Evolutionary conservation across 2,329 filamentous ascomycete genomes (phyloP).

Genomic region (Sclerotinia subarctica): DNA sequence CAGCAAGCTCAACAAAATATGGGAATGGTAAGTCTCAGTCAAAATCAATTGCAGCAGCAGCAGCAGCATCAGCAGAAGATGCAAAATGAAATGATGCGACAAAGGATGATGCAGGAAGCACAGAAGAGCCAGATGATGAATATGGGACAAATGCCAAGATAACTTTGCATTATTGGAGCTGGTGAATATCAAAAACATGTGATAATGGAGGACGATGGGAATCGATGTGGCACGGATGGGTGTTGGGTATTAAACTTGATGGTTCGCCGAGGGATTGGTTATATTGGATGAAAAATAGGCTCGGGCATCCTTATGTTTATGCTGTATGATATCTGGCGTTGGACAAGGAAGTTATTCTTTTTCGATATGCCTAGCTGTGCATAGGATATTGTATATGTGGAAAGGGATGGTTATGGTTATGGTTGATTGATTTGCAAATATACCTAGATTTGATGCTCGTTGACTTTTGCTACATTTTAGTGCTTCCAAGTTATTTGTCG

Average conservation of each 20-base stretch:
- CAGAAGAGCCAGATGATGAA: constrained; percentile 26
- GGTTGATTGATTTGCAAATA: background rate
- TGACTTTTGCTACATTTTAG: background rate
- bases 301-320: background rate
- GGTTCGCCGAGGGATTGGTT: background rate
- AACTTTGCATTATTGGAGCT: background rate
- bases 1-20: constrained; percentile 23
- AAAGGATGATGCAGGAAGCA: constrained; percentile 34
- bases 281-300: background rate
- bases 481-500: background rate
- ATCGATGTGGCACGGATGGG: constrained; percentile 2
- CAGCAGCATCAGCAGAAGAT: constrained; percentile 31
- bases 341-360: background rate
- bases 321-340: constrained; percentile 13
- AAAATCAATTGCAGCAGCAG: constrained; percentile 22
- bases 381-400: constrained; percentile 6
- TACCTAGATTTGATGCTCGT: background rate
- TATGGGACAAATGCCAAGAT: constrained; percentile 20
- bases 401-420: background rate
- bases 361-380: background rate
- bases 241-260: constrained; percentile 15
- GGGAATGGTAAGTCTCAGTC: constrained; percentile 18
- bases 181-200: background rate
- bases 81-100: constrained; percentile 33
- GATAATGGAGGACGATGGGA: background rate